Evolutionary conservation across 305 asterid genomes (phyloP).

Genomic region (Fraxinus velutina): DNA sequence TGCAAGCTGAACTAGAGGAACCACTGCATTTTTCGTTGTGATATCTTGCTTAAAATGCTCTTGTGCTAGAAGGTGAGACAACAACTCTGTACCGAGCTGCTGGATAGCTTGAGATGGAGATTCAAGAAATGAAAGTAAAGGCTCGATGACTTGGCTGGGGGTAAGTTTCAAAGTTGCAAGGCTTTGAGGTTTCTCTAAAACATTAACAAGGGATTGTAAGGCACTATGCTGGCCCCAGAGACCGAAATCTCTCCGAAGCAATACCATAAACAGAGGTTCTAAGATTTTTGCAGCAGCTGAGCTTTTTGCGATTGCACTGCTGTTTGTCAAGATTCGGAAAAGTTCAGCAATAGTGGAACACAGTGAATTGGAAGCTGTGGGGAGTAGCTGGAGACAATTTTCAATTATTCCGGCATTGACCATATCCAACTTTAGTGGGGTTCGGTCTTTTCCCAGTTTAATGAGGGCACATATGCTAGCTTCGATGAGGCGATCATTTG

Average conservation of each 20-base stretch:
- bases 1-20: slow-evolving; percentile 81
- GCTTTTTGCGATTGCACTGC: slow-evolving; percentile 71
- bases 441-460: slow-evolving; percentile 79
- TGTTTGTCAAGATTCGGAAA: slow-evolving; percentile 84
- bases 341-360: slow-evolving; percentile 80
- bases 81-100: slow-evolving; percentile 76
- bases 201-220: slow-evolving; percentile 80
- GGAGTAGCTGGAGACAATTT: slow-evolving; percentile 69
- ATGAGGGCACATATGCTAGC: slow-evolving; percentile 75
- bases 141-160: slow-evolving; percentile 79
- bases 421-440: slow-evolving; percentile 87
- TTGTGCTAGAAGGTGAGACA: slow-evolving; percentile 74
- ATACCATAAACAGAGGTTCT: slow-evolving; percentile 72
- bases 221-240: slow-evolving; percentile 91
- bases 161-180: slow-evolving; percentile 60
- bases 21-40: slow-evolving; percentile 65
- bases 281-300: slow-evolving; percentile 58
- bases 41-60: slow-evolving; percentile 85
- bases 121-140: slow-evolving; percentile 62
- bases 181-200: slow-evolving; percentile 82
- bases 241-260: slow-evolving; percentile 64
- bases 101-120: slow-evolving; percentile 86
- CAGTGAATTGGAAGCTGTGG: slow-evolving; percentile 61
- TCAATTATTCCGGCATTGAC: slow-evolving; percentile 76
- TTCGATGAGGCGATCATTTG: slow-evolving; percentile 66